These are phyloP conservation scores for Aspergillus ruber DNA, from an alignment of 2,329 filamentous ascomycete genomes.

Conservation along the genomic window DNA sequence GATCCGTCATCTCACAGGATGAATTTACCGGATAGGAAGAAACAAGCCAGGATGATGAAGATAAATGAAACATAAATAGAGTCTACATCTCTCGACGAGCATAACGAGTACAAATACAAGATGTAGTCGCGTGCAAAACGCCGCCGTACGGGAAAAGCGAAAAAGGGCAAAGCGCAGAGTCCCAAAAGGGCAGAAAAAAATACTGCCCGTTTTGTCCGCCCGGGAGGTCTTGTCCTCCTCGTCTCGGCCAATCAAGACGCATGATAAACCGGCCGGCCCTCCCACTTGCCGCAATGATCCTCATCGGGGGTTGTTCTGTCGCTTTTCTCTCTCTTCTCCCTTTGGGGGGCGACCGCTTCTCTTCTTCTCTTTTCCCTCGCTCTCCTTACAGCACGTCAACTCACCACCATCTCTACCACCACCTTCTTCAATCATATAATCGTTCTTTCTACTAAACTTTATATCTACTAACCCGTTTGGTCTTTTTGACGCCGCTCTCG, in stretches of 20 bases:
- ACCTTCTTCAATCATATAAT: background rate
- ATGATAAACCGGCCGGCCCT: constrained; percentile 18
- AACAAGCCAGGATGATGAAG: too few species aligned
- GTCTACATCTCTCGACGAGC: too few species aligned
- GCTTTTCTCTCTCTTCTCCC: constrained; percentile 17
- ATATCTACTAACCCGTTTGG: too few species aligned
- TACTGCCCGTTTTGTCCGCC: constrained; percentile 16
- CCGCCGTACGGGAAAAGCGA: background rate
- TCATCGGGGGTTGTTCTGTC: constrained; percentile 5
- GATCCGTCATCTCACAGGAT: too few species aligned
- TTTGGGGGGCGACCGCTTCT: constrained; percentile 9
- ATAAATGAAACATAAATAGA: too few species aligned
- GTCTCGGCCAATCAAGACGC: constrained; percentile 30
- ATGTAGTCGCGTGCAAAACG: background rate
- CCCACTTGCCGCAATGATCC: constrained; percentile 24
- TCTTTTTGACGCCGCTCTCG: too few species aligned
- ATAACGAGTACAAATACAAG: too few species aligned
- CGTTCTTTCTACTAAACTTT: too few species aligned
- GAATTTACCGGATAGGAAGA: too few species aligned
- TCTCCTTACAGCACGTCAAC: constrained; percentile 3
- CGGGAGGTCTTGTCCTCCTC: constrained; percentile 27
- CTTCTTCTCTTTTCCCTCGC: constrained; percentile 11
- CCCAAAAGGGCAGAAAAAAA: constrained; percentile 24
- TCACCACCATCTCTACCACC: background rate
- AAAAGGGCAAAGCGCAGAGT: background rate